Conservation (phyloP, 192 early-diverging fungal genomes). For the Funneliformis mosseae region DNA sequence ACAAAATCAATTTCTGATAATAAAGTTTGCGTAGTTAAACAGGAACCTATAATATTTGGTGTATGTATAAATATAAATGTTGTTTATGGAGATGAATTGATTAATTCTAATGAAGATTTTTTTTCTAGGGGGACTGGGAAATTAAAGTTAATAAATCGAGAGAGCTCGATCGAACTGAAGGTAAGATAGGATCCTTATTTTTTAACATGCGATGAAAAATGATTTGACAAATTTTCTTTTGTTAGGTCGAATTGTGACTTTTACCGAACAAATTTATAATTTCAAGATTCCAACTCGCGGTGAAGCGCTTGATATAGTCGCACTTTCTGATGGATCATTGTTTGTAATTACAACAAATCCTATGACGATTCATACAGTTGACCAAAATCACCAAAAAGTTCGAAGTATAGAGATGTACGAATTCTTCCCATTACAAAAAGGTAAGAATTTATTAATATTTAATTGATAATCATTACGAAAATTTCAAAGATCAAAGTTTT, state of each 20-base stretch:
- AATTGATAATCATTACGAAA: no score
- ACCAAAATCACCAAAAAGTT: constrained; percentile 51
- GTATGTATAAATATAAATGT: constrained; percentile 20
- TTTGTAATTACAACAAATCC: constrained; percentile 66
- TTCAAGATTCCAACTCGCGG: constrained; percentile 69
- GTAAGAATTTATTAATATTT: neutral
- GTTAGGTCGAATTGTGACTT: constrained; percentile 52
- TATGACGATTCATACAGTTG: constrained; percentile 57
- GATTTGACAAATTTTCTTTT: neutral
- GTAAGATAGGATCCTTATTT: neutral
- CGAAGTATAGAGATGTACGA: constrained; percentile 67
- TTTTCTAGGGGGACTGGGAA: constrained; percentile 57
- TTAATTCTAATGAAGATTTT: constrained; percentile 28
- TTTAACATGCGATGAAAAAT: neutral
- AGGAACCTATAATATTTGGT: constrained; percentile 37
- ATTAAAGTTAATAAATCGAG: constrained; percentile 48
- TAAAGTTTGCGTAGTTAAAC: constrained; percentile 21
- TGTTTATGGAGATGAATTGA: no score
- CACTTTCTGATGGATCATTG: constrained; percentile 53
- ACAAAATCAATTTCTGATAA: constrained; percentile 34
- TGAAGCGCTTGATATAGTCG: constrained; percentile 62
- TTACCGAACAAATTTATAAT: constrained; percentile 69
- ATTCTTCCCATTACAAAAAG: constrained; percentile 65
- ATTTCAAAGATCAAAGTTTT: neutral
- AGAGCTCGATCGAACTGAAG: constrained; percentile 61